Evolutionary conservation across 208 protist species (phyloP).

Genomic region (Crithidia mellificae): DNA sequence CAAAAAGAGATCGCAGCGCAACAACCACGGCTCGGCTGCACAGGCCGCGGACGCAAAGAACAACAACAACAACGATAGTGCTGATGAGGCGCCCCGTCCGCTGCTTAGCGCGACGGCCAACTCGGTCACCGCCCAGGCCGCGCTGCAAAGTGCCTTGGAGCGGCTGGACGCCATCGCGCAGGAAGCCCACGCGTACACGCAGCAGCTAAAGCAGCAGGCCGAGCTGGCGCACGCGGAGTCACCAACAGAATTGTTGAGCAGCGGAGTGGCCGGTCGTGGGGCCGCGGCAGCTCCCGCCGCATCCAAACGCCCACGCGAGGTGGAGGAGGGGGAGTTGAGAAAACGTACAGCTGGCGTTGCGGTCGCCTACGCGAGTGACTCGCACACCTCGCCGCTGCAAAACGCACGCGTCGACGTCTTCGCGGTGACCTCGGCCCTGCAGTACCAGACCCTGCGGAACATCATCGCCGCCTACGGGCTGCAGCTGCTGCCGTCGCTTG

Average conservation of each 20-base stretch:
- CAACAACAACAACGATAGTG: not conserved
- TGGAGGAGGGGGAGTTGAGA: too few species aligned
- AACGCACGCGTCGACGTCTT: conserved; percentile 42
- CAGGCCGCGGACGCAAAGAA: not conserved
- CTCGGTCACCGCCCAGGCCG: conserved; percentile 23
- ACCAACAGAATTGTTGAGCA: too few species aligned
- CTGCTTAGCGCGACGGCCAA: conserved; percentile 14
- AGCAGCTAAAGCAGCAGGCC: conserved; percentile 15
- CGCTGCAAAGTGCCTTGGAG: conserved; percentile 36
- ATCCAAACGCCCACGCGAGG: conserved; percentile 22
- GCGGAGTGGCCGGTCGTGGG: too few species aligned
- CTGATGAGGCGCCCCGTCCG: conserved; percentile 4
- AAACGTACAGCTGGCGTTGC: too few species aligned
- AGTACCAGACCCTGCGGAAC: conserved; percentile 40
- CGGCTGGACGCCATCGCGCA: conserved; percentile 54
- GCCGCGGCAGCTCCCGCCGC: too few species aligned
- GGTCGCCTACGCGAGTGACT: too few species aligned
- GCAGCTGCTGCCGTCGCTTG: conserved; percentile 60
- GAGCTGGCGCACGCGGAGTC: not conserved
- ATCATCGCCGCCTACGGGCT: conserved; percentile 40
- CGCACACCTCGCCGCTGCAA: too few species aligned
- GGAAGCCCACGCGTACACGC: conserved; percentile 50
- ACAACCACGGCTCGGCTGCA: conserved; percentile 1
- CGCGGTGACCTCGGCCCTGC: conserved; percentile 49
- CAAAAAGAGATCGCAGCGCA: conserved; percentile 26